Percentiles rank a stretch among this genome's conserved stretches.
phyloP scores from a whole-genome alignment of 495 filamentous ascomycete genomes.

The Melanomma pulvis-pyrius region DNA sequence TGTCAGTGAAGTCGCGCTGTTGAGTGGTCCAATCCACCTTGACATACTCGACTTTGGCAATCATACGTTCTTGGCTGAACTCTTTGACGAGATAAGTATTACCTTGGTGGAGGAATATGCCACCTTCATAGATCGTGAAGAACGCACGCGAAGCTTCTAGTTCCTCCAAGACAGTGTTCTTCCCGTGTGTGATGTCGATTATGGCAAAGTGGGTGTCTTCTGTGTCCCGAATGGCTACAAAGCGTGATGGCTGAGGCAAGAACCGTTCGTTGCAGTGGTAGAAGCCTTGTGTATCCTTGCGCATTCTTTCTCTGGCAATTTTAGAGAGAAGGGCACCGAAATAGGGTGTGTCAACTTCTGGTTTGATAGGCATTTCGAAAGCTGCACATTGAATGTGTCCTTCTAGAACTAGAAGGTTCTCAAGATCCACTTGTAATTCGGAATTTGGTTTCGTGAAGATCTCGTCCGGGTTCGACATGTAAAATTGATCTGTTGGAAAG shows the following conservation, averaged over 20 bases:
- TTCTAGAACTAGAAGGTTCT: slow-evolving; percentile 87
- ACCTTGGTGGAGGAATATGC: slow-evolving; percentile 96
- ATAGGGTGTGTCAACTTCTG: slow-evolving; percentile 73
- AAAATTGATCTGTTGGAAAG: slow-evolving; percentile 91
- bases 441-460: slow-evolving; percentile 94
- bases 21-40: slow-evolving; percentile 93
- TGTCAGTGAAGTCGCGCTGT: slow-evolving; percentile 92
- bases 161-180: slow-evolving; percentile 87
- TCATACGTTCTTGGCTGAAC: slow-evolving; percentile 73
- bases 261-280: slow-evolving; percentile 90
- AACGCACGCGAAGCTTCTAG: slow-evolving; percentile 93
- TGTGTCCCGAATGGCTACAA: slow-evolving; percentile 87
- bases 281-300: slow-evolving; percentile 74
- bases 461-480: slow-evolving; percentile 95
- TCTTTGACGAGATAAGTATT: slow-evolving; percentile 88
- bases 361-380: slow-evolving; percentile 87
- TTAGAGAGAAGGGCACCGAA: slow-evolving; percentile 75
- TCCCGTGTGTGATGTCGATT: slow-evolving; percentile 79
- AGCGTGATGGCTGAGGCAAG: slow-evolving; percentile 77
- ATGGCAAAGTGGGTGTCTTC: slow-evolving; percentile 94
- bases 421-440: slow-evolving; percentile 84
- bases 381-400: slow-evolving; percentile 96
- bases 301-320: slow-evolving; percentile 73
- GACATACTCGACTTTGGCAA: slow-evolving; percentile 77
- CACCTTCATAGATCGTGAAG: slow-evolving; percentile 96